Evolutionary conservation across 108 stramenopile species (phyloP), one percentile per base, ranked within the genome.

Genomic region (Aurantiochytrium sp.): DNA sequence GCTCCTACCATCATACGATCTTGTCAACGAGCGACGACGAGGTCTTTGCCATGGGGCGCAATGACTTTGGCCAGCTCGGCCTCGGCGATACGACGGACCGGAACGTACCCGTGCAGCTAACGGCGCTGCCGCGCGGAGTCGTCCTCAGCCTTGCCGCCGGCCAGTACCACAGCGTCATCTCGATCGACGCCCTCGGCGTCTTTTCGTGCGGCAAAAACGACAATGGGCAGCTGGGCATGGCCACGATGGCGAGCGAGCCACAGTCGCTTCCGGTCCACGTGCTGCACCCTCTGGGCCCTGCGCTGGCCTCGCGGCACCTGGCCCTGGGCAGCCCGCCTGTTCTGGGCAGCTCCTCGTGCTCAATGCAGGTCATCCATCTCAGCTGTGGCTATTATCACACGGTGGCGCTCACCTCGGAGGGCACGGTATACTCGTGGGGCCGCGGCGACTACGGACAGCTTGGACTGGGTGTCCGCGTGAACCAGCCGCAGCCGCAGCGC

Each of bases 361-460:
- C 59, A 19, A 8, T 65, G 0, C 59, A 65, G 34, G 59, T 65
- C 8, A 65, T 65, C 34, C 59, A 65, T 2, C 69, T 92, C n/a
- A 85, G 85, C 55, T 91, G 90, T 39, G 93, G 93, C 39, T 90
- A 89, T 69, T 92, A 89, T n/a, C 93, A 93, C 88, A 90, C 89
- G 45, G 90, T 87, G 22, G 91, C 88, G 4, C 87, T 93, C n/a
- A 87, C 89, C 52, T 69, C 52, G n/a, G 68, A 68, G 42, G 92
- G 92, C 15, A 81, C 88, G 42, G 85, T 91, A 12, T 93, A 88
- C 87, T 68, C 89, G 15, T 93, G 91, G 54, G 92, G 92, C 1
- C 73, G 92, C 19, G 89, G 87, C 48, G 36, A 48, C 41, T 69
- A 91, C 73, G 91, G 91, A 30, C 92, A 93, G 89, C 90, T 93